phyloP scores from a whole-genome alignment of 1,284 basidiomycete species.

The Ustilago cynodontis region DNA sequence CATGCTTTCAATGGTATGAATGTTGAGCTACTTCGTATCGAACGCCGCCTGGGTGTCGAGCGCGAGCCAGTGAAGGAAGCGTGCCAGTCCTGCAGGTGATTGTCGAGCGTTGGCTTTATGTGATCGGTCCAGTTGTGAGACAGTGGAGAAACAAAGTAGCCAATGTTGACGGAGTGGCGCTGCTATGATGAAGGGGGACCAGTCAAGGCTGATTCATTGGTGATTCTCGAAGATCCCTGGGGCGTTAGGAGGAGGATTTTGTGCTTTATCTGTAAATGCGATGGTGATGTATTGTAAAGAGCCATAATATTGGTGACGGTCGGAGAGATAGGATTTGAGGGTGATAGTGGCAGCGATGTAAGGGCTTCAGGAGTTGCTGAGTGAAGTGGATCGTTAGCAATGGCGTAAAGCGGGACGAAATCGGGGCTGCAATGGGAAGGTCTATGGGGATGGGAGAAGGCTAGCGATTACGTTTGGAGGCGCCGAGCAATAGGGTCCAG shows the following conservation, averaged over 20 bases:
- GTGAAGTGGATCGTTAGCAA: too few relatives aligned
- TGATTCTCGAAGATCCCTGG: neutral
- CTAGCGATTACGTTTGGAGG: neutral
- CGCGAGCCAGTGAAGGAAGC: neutral
- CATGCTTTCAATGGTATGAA: constrained; percentile 4
- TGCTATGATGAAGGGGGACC: neutral
- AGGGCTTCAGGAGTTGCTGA: neutral
- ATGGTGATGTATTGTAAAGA: neutral
- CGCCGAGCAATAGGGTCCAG: neutral
- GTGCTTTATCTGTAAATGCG: neutral
- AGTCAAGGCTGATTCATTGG: neutral
- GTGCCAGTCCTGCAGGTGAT: constrained; percentile 1
- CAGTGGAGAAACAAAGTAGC: too few relatives aligned
- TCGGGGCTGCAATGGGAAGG: neutral
- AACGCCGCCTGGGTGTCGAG: neutral
- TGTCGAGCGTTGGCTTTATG: neutral
- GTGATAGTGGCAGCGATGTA: too few relatives aligned
- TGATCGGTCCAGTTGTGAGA: constrained; percentile 2
- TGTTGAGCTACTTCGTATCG: neutral
- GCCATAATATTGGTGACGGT: neutral
- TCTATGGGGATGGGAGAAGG: neutral
- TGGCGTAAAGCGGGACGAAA: neutral
- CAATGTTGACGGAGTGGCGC: neutral
- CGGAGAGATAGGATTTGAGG: neutral
- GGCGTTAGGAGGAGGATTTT: neutral